These are phyloP conservation scores for Candida berthetii DNA, from an alignment of 805 yeast genomes.

Conservation along the genomic window DNA sequence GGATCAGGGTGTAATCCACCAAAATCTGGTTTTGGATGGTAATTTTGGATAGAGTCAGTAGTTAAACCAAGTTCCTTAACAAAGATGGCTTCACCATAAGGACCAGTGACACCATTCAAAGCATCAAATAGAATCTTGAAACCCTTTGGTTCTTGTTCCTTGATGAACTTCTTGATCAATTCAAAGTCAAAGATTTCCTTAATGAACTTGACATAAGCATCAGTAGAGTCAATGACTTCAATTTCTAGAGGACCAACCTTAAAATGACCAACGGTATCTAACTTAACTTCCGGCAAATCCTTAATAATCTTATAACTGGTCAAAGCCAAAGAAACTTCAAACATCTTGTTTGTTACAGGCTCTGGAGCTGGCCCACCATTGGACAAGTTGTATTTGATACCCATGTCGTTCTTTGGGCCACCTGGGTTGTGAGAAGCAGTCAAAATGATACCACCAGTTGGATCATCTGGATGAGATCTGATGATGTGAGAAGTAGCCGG, in stretches of 20 bases:
- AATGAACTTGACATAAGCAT: slow-evolving; percentile 71
- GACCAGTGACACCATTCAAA: slow-evolving; percentile 94
- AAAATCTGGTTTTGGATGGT: slow-evolving; percentile 76
- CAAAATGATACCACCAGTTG: slow-evolving; percentile 92
- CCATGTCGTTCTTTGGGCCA: slow-evolving; percentile 87
- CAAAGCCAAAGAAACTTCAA: slow-evolving; percentile 56
- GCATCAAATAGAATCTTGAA: slow-evolving; percentile 85
- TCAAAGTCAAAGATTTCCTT: slow-evolving; percentile 85
- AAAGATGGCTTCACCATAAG: slow-evolving; percentile 83
- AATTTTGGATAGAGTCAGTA: slow-evolving; percentile 67
- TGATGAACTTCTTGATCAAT: slow-evolving; percentile 67
- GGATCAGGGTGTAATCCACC: slow-evolving; percentile 99
- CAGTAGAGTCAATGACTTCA: slow-evolving; percentile 79
- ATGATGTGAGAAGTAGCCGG: slow-evolving; percentile 96
- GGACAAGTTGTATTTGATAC: slow-evolving; percentile 89
- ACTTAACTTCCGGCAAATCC: slow-evolving; percentile 60
- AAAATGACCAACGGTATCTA: slow-evolving; percentile 47
- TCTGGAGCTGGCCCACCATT: slow-evolving; percentile 99
- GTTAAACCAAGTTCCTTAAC: slow-evolving; percentile 81
- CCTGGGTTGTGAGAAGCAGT: slow-evolving; percentile 99
- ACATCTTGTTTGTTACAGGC: slow-evolving; percentile 83
- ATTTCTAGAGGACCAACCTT: slow-evolving; percentile 57
- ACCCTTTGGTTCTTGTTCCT: slow-evolving; percentile 38
- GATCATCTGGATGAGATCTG: slow-evolving; percentile 47
- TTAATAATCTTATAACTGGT: slow-evolving; percentile 51